Conservation (phyloP, 176 grass and related monocot species). For the Oropetium thomaeum region DNA sequence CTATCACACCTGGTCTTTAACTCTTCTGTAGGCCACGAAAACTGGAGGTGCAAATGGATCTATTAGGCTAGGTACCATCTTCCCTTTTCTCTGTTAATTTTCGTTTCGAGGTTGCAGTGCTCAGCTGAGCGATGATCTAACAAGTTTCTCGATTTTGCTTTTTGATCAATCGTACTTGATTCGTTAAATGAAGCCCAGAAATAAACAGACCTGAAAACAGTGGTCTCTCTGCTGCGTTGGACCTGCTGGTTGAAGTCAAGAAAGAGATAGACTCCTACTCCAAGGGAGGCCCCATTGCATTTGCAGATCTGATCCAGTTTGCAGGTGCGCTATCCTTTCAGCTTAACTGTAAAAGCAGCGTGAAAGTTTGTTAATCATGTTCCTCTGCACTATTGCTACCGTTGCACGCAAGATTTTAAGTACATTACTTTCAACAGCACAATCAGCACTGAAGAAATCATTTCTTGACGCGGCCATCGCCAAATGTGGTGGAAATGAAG, state of each 20-base stretch:
- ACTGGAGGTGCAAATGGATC: conserved; percentile 95
- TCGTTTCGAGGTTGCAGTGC: not conserved
- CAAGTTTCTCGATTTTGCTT: not conserved
- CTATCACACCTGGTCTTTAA: conserved; percentile 15
- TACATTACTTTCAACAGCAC: conserved; percentile 59
- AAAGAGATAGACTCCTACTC: conserved; percentile 84
- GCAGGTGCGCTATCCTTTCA: conserved; percentile 36
- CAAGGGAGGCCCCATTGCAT: conserved; percentile 82
- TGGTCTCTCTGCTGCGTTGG: conserved; percentile 66
- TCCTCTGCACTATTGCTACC: not conserved
- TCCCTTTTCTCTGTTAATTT: not conserved
- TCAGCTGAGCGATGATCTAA: not conserved
- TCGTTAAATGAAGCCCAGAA: conserved; percentile 74
- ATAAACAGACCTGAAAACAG: conserved; percentile 91
- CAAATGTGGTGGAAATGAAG: conserved; percentile 88
- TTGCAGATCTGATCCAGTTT: conserved; percentile 85
- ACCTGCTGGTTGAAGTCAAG: conserved; percentile 69
- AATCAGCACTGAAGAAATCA: conserved; percentile 77
- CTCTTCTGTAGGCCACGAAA: conserved; percentile 73
- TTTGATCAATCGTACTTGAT: conserved; percentile 27
- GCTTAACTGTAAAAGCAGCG: not conserved
- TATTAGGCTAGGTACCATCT: conserved; percentile 77
- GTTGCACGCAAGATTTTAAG: not conserved
- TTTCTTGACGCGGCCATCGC: conserved; percentile 83
- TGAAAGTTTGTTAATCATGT: not conserved